A percentile compares a stretch with the other conserved stretches of the same genome.
These are phyloP conservation scores for Syzygium aromaticum DNA, from an alignment of 345 rosid genomes.

Conservation along the genomic window DNA sequence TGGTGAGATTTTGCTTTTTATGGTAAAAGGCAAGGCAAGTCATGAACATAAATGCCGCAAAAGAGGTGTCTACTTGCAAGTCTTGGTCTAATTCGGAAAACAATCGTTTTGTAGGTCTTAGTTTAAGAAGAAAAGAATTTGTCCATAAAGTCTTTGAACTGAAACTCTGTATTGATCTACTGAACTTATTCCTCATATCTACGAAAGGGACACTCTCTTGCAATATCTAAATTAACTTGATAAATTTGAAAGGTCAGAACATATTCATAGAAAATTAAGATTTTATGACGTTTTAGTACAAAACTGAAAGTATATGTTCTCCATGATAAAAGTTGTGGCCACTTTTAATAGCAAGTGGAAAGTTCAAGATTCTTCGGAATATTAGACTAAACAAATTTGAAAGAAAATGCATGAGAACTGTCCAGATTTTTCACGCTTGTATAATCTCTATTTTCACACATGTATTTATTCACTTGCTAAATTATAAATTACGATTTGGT, in stretches of 20 bases:
- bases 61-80: too few relatives aligned
- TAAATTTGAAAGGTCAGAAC: background rate
- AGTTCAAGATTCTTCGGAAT: background rate
- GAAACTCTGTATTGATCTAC: background rate
- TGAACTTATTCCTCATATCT: background rate
- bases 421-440: background rate
- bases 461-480: background rate
- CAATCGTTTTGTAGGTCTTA: too few relatives aligned
- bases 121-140: background rate
- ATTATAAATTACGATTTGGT: background rate
- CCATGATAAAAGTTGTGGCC: background rate
- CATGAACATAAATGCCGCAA: too few relatives aligned
- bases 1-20: too few relatives aligned
- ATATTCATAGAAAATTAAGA: background rate
- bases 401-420: background rate
- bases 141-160: background rate
- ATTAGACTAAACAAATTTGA: too few relatives aligned
- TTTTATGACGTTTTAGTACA: background rate
- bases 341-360: background rate
- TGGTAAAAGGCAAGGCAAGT: too few relatives aligned
- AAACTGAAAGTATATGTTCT: background rate
- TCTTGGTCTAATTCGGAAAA: too few relatives aligned
- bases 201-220: background rate
- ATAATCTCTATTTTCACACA: background rate
- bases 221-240: background rate